These are phyloP conservation scores for Pseudozyma sp. DNA, from an alignment of 1,284 basidiomycete genomes.

Conservation along the genomic window DNA sequence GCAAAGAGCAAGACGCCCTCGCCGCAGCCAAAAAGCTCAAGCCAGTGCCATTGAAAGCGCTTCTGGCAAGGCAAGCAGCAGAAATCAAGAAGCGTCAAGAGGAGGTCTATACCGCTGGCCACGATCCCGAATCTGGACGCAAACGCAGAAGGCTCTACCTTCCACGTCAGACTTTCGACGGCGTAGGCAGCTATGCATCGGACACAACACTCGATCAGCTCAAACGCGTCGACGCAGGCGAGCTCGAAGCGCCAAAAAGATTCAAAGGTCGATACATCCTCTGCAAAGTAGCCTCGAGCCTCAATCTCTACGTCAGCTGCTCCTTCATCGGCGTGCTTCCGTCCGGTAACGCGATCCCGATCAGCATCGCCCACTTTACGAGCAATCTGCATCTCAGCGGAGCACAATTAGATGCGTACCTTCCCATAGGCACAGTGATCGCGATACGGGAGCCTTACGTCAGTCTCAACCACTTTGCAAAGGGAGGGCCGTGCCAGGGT, in stretches of 20 bases:
- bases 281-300: conserved; percentile 53
- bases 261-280: conserved; percentile 56
- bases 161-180: conserved; percentile 60
- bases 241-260: conserved; percentile 51
- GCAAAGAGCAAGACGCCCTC: conserved; percentile 36
- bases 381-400: conserved; percentile 48
- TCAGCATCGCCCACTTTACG: conserved; percentile 64
- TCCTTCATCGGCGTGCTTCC: conserved; percentile 57
- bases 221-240: conserved; percentile 36
- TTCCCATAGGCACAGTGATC: conserved; percentile 60
- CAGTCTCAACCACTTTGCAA: conserved; percentile 56
- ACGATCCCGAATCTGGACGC: conserved; percentile 31
- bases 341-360: conserved; percentile 49
- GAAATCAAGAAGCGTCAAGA: conserved; percentile 57
- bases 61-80: conserved; percentile 57
- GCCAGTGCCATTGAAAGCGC: conserved; percentile 53
- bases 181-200: conserved; percentile 53
- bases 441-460: conserved; percentile 65
- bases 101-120: conserved; percentile 30
- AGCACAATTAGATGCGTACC: conserved; percentile 37
- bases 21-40: conserved; percentile 50
- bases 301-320: conserved; percentile 59
- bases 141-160: conserved; percentile 44
- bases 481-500: conserved; percentile 57
- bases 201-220: conserved; percentile 42